Percentiles rank a stretch among this genome's conserved stretches.
Conservation (phyloP, 2,329 filamentous ascomycete genomes). For the Botryosphaeria dothidea region DNA sequence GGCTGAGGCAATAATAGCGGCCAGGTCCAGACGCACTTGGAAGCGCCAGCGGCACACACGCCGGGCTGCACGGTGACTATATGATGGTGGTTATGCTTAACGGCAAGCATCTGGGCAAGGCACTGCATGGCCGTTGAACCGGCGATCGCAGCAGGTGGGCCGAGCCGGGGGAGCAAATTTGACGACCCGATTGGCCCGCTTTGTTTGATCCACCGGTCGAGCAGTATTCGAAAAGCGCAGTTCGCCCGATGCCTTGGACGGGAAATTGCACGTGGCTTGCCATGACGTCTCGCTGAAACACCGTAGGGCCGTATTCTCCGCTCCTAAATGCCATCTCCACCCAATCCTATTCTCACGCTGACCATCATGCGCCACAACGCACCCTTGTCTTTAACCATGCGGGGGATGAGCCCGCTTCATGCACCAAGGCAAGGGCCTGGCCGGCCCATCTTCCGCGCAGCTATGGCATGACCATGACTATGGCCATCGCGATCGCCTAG, state of each 20-base stretch:
- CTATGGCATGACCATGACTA: not conserved
- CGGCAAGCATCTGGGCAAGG: not conserved
- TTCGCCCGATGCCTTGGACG: conserved; percentile 13
- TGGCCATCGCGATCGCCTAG: not conserved
- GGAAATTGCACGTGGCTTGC: conserved; percentile 14
- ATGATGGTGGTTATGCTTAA: conserved; percentile 11
- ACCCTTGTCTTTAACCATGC: not conserved
- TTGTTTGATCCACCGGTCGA: not conserved
- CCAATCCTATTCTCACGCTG: conserved; percentile 8
- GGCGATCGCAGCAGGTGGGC: not conserved
- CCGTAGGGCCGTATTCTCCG: not conserved
- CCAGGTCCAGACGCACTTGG: not conserved
- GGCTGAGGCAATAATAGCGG: not conserved
- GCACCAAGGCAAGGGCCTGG: not conserved
- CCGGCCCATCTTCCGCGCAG: not conserved
- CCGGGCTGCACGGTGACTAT: not conserved
- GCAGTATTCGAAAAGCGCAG: not conserved
- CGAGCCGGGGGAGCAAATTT: not conserved
- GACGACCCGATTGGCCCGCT: not conserved
- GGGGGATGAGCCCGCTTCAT: conserved; percentile 9
- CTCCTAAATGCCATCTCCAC: not conserved
- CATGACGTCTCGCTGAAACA: conserved; percentile 8
- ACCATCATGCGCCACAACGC: conserved; percentile 2
- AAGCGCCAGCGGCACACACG: not conserved
- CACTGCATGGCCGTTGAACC: not conserved